phyloP scores from a whole-genome alignment of 192 early-diverging fungal species.

The Coemansia aciculifera region DNA sequence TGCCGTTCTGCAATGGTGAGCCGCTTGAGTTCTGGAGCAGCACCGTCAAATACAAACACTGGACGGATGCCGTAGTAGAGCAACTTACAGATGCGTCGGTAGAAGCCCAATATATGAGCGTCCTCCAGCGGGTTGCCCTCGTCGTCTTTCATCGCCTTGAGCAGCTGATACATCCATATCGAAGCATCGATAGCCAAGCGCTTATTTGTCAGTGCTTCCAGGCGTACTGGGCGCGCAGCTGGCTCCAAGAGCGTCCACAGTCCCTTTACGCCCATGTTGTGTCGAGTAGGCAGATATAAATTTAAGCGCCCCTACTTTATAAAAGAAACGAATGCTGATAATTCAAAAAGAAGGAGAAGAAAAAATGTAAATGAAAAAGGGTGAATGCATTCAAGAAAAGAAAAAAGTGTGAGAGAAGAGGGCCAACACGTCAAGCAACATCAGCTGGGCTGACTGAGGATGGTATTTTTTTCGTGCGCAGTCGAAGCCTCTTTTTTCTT shows the following conservation, averaged over 20 bases:
- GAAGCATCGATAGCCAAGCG: conserved; percentile 89
- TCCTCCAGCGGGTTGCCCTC: conserved; percentile 80
- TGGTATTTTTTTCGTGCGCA: not conserved
- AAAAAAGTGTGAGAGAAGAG: not conserved
- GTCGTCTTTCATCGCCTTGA: conserved; percentile 89
- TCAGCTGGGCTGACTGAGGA: not conserved
- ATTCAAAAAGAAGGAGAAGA: not conserved
- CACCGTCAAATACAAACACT: conserved; percentile 98
- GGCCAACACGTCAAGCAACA: not conserved
- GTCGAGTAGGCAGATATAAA: not conserved
- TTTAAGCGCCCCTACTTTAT: not conserved
- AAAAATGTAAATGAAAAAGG: not conserved
- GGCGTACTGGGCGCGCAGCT: conserved; percentile 68
- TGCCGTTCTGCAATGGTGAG: conserved; percentile 50
- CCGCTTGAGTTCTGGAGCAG: conserved; percentile 81
- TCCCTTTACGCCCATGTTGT: conserved; percentile 88
- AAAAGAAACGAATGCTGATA: not conserved
- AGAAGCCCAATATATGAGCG: conserved; percentile 92
- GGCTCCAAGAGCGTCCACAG: conserved; percentile 88
- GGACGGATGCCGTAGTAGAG: conserved; percentile 86
- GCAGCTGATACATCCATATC: conserved; percentile 98
- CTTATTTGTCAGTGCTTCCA: conserved; percentile 78
- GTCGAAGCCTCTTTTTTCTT: not conserved
- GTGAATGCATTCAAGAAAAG: not conserved
- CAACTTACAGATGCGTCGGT: conserved; percentile 91